These are phyloP conservation scores for Fraxinus excelsior DNA, from an alignment of 257 asterid species.

Conservation along the genomic window DNA sequence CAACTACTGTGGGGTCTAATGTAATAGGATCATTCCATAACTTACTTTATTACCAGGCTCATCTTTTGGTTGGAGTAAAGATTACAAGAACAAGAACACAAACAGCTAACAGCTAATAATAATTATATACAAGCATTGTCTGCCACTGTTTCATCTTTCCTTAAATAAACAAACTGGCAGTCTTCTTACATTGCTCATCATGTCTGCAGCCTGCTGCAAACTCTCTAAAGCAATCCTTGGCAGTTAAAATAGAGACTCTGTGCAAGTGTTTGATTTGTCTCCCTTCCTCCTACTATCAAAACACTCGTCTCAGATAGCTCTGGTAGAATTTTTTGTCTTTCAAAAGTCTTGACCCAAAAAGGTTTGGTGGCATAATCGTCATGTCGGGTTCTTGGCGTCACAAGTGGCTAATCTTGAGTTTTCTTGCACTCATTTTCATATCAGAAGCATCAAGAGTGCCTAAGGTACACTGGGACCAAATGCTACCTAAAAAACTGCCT, in stretches of 20 bases:
- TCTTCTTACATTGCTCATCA: conserved; percentile 52
- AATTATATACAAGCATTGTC: conserved; percentile 56
- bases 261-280: conserved; percentile 5
- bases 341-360: conserved; percentile 2
- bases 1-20: conserved; percentile 44
- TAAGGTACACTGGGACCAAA: conserved; percentile 69
- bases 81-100: conserved; percentile 36
- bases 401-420: conserved; percentile 43
- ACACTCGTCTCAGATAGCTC: not conserved
- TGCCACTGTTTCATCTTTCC: conserved; percentile 73
- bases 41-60: conserved; percentile 31
- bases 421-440: conserved; percentile 54
- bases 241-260: conserved; percentile 30
- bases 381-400: conserved; percentile 56
- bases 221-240: conserved; percentile 35
- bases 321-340: not conserved
- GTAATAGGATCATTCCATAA: conserved; percentile 29
- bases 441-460: conserved; percentile 76
- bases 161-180: conserved; percentile 68
- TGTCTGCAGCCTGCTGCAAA: conserved; percentile 45
- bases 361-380: conserved; percentile 24
- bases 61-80: conserved; percentile 29
- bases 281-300: not conserved
- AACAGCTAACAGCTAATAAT: conserved; percentile 36
- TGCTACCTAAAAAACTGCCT: conserved; percentile 90